A percentile compares a stretch with the other conserved stretches of the same genome.
Evolutionary conservation across 2,329 filamentous ascomycete species (phyloP).

Genomic region (Colletotrichum tofieldiae): DNA sequence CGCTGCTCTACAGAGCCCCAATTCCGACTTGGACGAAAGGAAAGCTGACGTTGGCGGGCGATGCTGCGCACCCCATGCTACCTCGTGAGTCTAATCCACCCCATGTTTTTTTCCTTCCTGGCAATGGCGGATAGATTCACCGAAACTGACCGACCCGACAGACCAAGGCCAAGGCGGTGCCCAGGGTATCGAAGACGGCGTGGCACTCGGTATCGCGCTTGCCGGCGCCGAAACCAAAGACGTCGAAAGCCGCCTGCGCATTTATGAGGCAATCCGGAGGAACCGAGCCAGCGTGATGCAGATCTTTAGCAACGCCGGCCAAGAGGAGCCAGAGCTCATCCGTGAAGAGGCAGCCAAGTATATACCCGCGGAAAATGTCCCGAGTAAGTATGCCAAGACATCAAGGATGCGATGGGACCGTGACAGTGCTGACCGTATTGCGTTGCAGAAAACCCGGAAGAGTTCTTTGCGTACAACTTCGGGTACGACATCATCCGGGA

Average conservation of each 20-base stretch:
- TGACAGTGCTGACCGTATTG: not conserved
- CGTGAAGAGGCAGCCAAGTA: conserved; percentile 49
- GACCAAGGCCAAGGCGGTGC: conserved; percentile 58
- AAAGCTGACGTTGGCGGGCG: conserved; percentile 52
- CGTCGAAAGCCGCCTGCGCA: conserved; percentile 45
- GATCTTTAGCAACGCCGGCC: conserved; percentile 56
- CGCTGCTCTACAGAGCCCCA: conserved; percentile 53
- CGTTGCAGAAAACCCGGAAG: conserved; percentile 33
- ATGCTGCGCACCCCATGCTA: conserved; percentile 57
- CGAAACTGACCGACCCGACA: conserved; percentile 21
- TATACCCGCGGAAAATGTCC: conserved; percentile 50
- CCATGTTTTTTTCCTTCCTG: too few relatives aligned
- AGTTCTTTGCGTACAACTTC: conserved; percentile 44
- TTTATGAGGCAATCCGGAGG: conserved; percentile 48
- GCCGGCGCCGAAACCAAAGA: conserved; percentile 44
- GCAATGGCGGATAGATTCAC: conserved; percentile 15
- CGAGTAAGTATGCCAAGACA: conserved; percentile 47
- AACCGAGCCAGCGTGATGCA: conserved; percentile 55
- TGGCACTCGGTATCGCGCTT: conserved; percentile 51
- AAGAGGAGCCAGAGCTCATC: conserved; percentile 51
- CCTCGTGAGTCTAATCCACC: conserved; percentile 48
- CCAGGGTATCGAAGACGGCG: conserved; percentile 55
- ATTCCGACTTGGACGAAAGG: conserved; percentile 52
- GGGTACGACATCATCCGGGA: conserved; percentile 46
- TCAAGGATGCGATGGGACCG: not conserved